These are phyloP conservation scores for Chenopodium album DNA, from an alignment of 148 eudicot genomes.

Conservation along the genomic window DNA sequence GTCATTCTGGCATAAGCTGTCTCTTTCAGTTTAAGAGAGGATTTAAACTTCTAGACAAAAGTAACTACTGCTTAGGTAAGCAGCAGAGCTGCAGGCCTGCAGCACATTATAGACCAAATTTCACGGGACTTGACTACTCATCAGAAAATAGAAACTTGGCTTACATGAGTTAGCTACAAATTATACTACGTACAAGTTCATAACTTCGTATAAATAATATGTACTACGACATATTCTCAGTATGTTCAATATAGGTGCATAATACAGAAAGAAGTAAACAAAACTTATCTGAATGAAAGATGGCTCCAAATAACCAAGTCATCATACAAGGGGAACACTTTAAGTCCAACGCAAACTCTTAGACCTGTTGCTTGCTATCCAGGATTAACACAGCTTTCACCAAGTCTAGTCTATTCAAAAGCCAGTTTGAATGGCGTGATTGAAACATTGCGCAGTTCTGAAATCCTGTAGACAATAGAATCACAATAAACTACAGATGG, in stretches of 20 bases:
- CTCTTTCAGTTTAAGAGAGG: neutral
- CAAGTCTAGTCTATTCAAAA: neutral
- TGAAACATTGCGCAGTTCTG: neutral
- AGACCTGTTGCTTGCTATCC: neutral
- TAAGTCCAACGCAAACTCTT: neutral
- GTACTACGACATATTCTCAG: neutral
- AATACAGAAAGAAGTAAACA: neutral
- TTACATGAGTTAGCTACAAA: neutral
- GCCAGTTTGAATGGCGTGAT: neutral
- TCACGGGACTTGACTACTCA: neutral
- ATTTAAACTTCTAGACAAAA: neutral
- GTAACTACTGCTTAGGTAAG: neutral
- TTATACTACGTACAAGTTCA: neutral
- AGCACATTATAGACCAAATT: neutral
- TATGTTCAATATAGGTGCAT: neutral
- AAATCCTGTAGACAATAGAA: neutral
- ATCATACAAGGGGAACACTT: neutral
- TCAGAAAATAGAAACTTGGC: neutral
- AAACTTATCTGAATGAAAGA: neutral
- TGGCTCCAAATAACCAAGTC: neutral
- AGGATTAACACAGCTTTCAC: neutral
- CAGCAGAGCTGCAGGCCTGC: neutral
- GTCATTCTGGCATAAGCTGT: neutral
- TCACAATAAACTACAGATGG: neutral
- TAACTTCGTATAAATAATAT: neutral